Evolutionary conservation across 768 basidiomycete species (phyloP), one percentile per base, ranked within the genome.

Genomic region (Tricholoma furcatifolium): DNA sequence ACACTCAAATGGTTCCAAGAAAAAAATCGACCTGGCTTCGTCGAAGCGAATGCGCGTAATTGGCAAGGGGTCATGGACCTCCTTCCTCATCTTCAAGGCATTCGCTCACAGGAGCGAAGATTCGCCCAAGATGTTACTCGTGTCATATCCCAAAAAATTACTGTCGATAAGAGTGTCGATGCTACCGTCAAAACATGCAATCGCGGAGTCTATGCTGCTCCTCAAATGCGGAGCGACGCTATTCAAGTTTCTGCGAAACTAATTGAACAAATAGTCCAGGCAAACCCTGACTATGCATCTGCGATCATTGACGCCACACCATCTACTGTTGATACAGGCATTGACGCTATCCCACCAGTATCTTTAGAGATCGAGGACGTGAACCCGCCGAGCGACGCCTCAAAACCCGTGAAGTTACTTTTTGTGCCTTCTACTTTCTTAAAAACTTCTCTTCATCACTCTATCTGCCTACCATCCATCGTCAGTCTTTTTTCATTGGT

Each of bases 1-100:
- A 74, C 69, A 23, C 67, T 91, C 47, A 87, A 84, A 67, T 90
- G 81, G 81, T 90, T 89, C 75, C 82, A 85, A 60, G 87, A 88
- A 62, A 86, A 84, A 68, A 89, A 82, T 60, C 76, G 88, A n/a
- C 76, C 80, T 0, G 85, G 86, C 4, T 85, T 76, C 59, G 73
- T 84, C 44, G 88, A 91, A 64, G 72, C 75, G 30, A 83, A 89
- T 59, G 81, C 83, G 10, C 76, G 75, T 50, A 77, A 72, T 17
- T 91, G 89, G 89, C 85, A 88, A 66, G 78, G 72, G 43, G 83
- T 83, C 24, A 74, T 75, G 1, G 87, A 89, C 45, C 80, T 78
- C 58, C 75, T 91, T 50, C 88, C 89, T n/a, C 82, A 83, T 63
- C 67, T 91, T 21, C 89, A 91, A 64, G 71, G 71, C 50, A 69